A percentile compares a stretch with the other conserved stretches of the same genome.
phyloP scores from a whole-genome alignment of 257 asterid species.

The Solanum pennellii region DNA sequence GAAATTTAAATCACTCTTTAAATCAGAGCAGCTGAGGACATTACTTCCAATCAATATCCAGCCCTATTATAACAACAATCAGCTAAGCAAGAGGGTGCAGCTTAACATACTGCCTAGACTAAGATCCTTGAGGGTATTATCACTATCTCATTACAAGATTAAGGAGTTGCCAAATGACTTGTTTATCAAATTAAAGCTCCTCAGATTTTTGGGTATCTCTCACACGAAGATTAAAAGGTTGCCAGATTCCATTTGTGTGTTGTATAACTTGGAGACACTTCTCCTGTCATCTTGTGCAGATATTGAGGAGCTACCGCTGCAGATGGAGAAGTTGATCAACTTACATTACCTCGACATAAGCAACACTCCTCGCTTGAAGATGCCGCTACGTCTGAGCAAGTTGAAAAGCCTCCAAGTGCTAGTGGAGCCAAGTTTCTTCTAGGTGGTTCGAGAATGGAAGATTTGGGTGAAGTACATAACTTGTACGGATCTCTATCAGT shows the following conservation, averaged over 20 bases:
- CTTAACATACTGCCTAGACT: neutral
- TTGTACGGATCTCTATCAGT: neutral
- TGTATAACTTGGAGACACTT: neutral
- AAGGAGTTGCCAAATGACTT: neutral
- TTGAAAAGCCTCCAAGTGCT: neutral
- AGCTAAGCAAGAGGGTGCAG: neutral
- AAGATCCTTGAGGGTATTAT: neutral
- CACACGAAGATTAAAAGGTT: neutral
- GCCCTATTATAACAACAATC: too few relatives aligned
- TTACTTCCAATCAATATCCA: neutral
- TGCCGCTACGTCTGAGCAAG: neutral
- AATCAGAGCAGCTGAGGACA: neutral
- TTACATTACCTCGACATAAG: neutral
- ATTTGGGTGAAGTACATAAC: neutral
- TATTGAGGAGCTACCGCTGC: neutral
- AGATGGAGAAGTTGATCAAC: neutral
- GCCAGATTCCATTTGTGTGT: neutral
- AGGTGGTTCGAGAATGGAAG: neutral
- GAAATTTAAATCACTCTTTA: neutral
- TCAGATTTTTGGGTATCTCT: neutral
- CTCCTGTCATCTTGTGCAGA: neutral
- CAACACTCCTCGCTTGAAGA: neutral
- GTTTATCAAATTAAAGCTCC: neutral
- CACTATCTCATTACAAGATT: rapidly evolving
- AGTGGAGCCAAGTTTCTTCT: neutral